Base-by-base conservation (phyloP, 23 red algal species). In the Gracilaria gracilis region DNA sequence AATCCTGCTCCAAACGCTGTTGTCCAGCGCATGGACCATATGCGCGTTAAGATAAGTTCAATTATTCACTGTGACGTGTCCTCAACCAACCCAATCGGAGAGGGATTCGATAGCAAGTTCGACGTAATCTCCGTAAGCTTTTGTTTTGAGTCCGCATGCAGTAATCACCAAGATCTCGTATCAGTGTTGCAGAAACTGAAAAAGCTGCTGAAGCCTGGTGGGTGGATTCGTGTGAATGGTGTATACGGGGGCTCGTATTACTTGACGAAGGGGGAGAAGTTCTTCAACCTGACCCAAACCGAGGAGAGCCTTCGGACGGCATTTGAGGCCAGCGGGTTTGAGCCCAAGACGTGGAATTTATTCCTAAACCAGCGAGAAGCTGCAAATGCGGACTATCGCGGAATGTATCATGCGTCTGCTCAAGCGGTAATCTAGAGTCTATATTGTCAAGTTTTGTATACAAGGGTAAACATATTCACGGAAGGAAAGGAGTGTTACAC, bases 201-300 rank as follows among this genome's bases (percentile, higher is more conserved):
- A 33, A 67, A 35, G 33, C 17, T 67, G 11, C 16, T 67, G 25
- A 29, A 17, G 4, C 62, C 62, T 29, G 62, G 62, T 67, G 62
- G 62, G 25, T 36, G 27, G 62, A 29, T 67, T 33, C 62, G 62
- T 67, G 20, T 67, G 7, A 67, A 67, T 24, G 62, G 62, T 12
- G 62, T 67, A 35, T 67, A 33, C 24, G 62, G 62, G 0, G 62
- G 62, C 9, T 33, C 62, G 62, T 67, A 67, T 67, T 67, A 67
- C 24, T 33, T 33, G 62, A 35, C 33, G 62, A 67, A 67, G 5
- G 62, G 62, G 16, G 9, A 35, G 33, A 35, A 67, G 24, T 67
- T 67, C 62, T 67, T 67, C 32, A 67, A 67, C 20, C 33, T 67
- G 11, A 67, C 62, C 7, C 62, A 67, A 15, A 67, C 62, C 1